Base-by-base conservation (phyloP, 2,329 filamentous ascomycete genomes). In the Ramularia endophylla region DNA sequence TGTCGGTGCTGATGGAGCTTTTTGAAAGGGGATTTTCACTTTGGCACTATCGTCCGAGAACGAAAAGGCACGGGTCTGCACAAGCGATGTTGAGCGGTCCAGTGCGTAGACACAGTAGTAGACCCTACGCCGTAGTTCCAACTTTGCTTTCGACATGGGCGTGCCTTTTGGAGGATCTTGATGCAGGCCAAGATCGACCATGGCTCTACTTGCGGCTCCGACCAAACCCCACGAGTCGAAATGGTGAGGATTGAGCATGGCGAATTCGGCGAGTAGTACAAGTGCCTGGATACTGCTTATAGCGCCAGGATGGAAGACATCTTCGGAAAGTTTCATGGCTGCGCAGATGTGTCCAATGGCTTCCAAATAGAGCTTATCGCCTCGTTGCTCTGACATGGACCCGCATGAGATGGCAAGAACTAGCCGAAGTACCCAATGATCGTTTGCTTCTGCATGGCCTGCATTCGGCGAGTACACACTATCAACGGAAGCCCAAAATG, bases 221-320 rank as follows among this genome's bases (percentile, higher is more conserved):
- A 95, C 85, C 47, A 95, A 67, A 50, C 92, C 89, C 89, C 92
- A 97, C 55, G 84, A 87, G 57, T 95, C 88, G 57, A 95, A 95
- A 59, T 94, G 87, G 30, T 82, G 78, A 2, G 90, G 89, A 55
- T 97, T 89, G 36, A 95, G 72, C 70, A 92, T 85, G 3, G 90
- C 83, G 62, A 95, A 97, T 54, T 94, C 81, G 0, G 87, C 88
- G 38, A 97, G 76, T 2, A 97, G 72, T 2, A 95, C 66, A 16
- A 97, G 72, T 0, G 88, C 88, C 61, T 95, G 89, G 12, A 97
- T 87, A 54, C 92, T 90, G 1, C 78, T 77, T 17, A 87, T 78
- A 40, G 87, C 87, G 15, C 90, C 90, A 0, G 90, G 90, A 53
- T 83, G 82, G 17, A 98, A 73, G 7, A 94, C 89, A 35, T 81